These are phyloP conservation scores for Picochlorum sp. DNA, from an alignment of 139 green algal species.

Conservation along the genomic window DNA sequence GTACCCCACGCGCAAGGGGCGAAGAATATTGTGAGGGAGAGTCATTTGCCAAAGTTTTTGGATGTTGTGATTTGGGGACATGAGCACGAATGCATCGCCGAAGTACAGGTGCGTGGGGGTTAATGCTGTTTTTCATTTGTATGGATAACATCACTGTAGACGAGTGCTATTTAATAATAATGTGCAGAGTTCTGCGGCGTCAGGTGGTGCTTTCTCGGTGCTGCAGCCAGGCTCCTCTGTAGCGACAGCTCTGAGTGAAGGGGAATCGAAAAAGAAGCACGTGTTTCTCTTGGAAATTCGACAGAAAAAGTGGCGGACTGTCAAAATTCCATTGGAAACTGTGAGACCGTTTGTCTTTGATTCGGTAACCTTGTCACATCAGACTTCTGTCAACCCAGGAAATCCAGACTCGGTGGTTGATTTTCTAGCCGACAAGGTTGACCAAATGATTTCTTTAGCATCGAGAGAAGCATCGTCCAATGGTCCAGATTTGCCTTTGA, in stretches of 20 bases:
- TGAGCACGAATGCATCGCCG: slow-evolving; percentile 90
- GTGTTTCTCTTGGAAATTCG: slow-evolving; percentile 78
- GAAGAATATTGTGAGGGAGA: slow-evolving; percentile 78
- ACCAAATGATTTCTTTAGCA: slow-evolving; percentile 40
- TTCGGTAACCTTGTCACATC: slow-evolving; percentile 43
- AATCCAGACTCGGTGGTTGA: slow-evolving; percentile 37
- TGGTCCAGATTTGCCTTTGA: slow-evolving; percentile 52
- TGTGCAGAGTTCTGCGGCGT: slow-evolving; percentile 2
- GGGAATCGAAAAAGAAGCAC: slow-evolving; percentile 85
- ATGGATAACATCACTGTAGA: neutral
- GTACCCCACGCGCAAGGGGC: slow-evolving; percentile 48
- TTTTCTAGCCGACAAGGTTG: slow-evolving; percentile 67
- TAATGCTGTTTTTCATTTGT: neutral
- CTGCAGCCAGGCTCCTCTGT: slow-evolving; percentile 89
- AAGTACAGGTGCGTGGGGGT: slow-evolving; percentile 41
- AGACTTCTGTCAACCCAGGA: slow-evolving; percentile 41
- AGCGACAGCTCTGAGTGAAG: slow-evolving; percentile 50
- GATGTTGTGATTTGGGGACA: slow-evolving; percentile 97
- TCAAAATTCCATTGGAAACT: slow-evolving; percentile 61
- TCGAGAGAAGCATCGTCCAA: neutral
- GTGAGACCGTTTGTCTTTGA: slow-evolving; percentile 77
- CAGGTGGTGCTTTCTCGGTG: slow-evolving; percentile 29
- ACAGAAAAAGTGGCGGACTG: slow-evolving; percentile 40
- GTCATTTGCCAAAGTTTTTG: slow-evolving; percentile 75
- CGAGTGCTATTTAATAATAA: neutral